Evolutionary conservation across 2,329 filamentous ascomycete genomes (phyloP).

Genomic region (Aureobasidium lini): DNA sequence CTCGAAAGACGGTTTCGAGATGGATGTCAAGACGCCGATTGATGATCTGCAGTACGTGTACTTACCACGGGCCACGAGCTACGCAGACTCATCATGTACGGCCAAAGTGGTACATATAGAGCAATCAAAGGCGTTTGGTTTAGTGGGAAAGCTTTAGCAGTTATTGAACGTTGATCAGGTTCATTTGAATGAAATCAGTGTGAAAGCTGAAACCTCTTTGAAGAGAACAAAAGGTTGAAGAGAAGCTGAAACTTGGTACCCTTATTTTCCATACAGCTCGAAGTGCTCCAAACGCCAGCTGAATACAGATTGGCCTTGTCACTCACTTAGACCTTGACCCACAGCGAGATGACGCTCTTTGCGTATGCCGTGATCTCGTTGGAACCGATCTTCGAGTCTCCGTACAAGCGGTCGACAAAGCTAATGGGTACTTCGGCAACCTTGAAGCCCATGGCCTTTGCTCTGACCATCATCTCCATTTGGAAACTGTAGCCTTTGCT

Average conservation of each 20-base stretch:
- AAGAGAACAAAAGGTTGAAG: background rate
- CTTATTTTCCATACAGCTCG: background rate
- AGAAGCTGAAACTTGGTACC: conserved; percentile 5
- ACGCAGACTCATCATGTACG: no score
- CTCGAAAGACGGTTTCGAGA: no score
- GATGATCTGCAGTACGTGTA: no score
- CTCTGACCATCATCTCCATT: conserved; percentile 99
- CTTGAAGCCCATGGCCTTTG: conserved; percentile 89
- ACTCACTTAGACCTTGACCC: conserved; percentile 40
- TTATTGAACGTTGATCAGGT: background rate
- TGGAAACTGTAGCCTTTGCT: conserved; percentile 98
- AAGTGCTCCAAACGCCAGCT: background rate
- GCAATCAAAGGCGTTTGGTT: no score
- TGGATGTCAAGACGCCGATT: no score
- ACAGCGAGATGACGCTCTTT: conserved; percentile 51
- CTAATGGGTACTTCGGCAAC: conserved; percentile 94
- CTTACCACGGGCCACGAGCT: no score
- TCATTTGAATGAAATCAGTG: background rate
- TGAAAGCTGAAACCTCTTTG: background rate
- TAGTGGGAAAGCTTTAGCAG: background rate
- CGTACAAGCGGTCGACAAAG: conserved; percentile 92
- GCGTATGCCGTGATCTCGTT: conserved; percentile 96
- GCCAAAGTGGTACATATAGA: no score
- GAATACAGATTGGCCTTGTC: background rate
- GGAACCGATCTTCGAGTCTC: conserved; percentile 88